Evolutionary conservation across 2,329 filamentous ascomycete genomes (phyloP), one percentile per base, ranked within the genome.

Genomic region (Ophiostoma sp.): DNA sequence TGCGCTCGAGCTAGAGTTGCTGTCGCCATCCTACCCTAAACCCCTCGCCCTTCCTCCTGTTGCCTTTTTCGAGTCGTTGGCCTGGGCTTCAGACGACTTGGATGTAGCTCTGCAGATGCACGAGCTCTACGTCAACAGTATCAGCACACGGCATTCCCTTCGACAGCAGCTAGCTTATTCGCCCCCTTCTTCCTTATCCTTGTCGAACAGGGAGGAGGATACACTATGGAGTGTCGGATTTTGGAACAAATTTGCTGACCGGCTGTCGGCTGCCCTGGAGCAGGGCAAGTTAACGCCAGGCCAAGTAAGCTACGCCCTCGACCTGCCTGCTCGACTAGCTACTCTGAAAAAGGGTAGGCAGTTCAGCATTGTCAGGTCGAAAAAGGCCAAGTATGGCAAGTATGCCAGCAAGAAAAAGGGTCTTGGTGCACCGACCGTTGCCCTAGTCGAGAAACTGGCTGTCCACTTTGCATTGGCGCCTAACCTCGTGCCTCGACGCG

Each of bases 51-150:
- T 65, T 1, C 71, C 73, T 6, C 42, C 72, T 36, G 71, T 73
- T 2, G 63, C 75, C 7, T 74, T 74, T 58, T 67, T 75, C 14
- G 68, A 73, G 66, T 68, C 68, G 8, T 64, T 75, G 41, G 73
- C 74, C 27, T 73, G 70, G 70, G 69, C 71, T 0, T 70, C 69
- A n/a, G 65, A 69, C 47, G 72, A 75, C 65, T 12, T 72, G 9
- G 47, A 67, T 40, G 27, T 63, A 14, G 73, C 73, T 7, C 47
- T 75, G 16, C 63, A 69, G 9, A 69, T 75, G 8, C 72, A 75
- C 66, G 60, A 65, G 11, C 42, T 74, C 36, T 71, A 70, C 38
- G 60, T 65, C 18, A 12, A 49, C 8, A 62, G 67, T 45, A 64
- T 18, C 6, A 27, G 41, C 5, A 11, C 27, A 1, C 5, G 9